phyloP scores from a whole-genome alignment of 768 basidiomycete genomes.

The Pleurotus eryngii region DNA sequence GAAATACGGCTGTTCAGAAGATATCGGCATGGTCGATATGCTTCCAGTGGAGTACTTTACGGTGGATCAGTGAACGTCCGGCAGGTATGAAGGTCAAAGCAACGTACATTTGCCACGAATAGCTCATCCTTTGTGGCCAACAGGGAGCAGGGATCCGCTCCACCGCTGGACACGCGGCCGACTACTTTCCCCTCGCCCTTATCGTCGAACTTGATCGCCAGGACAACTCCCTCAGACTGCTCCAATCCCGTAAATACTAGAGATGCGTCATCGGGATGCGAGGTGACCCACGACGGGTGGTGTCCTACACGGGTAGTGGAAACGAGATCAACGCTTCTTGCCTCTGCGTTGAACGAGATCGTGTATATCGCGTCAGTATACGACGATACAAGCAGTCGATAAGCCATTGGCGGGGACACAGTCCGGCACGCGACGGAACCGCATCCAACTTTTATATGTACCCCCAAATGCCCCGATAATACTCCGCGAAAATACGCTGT shows the following conservation, averaged over 20 bases:
- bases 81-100: background rate
- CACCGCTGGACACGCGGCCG: conserved; percentile 48
- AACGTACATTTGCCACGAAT: conserved; percentile 70
- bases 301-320: conserved; percentile 49
- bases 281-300: conserved; percentile 76
- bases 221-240: conserved; percentile 59
- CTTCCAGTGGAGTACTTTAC: conserved; percentile 67
- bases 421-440: background rate
- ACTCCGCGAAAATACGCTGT: conserved; percentile 1
- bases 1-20: conserved; percentile 44
- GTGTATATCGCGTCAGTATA: conserved; percentile 63
- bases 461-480: background rate
- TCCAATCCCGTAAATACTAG: conserved; percentile 68
- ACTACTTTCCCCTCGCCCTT: conserved; percentile 51
- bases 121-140: conserved; percentile 55
- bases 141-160: conserved; percentile 63
- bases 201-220: conserved; percentile 56
- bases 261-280: conserved; percentile 51
- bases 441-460: background rate
- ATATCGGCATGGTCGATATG: conserved; percentile 54
- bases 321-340: conserved; percentile 39
- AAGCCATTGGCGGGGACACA: conserved; percentile 22
- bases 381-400: conserved; percentile 60
- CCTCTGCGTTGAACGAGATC: conserved; percentile 55
- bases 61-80: background rate